phyloP scores from a whole-genome alignment of 2,329 filamentous ascomycete genomes.

The Fusarium citri region DNA sequence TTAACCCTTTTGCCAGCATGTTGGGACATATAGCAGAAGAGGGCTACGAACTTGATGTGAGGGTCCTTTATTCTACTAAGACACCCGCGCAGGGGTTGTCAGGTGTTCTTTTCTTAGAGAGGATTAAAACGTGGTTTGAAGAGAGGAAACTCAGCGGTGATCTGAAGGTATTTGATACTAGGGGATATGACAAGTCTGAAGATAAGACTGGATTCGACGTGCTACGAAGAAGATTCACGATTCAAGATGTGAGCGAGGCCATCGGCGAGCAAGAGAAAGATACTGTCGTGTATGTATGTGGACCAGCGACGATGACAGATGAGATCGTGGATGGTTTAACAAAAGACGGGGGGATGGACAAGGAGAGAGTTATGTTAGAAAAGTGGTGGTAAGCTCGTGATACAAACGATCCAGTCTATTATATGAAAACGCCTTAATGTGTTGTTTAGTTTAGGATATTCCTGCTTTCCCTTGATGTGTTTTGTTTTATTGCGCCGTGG shows the following conservation, averaged over 20 bases:
- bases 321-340: constrained; percentile 65
- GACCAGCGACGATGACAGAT: constrained; percentile 76
- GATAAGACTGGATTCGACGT: constrained; percentile 33
- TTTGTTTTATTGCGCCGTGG: constrained; percentile 42
- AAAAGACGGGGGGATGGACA: constrained; percentile 53
- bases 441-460: not conserved
- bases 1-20: constrained; percentile 85
- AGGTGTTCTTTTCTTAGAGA: constrained; percentile 64
- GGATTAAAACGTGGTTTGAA: constrained; percentile 58
- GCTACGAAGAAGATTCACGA: constrained; percentile 55
- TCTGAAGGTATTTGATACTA: constrained; percentile 62
- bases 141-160: constrained; percentile 49
- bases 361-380: constrained; percentile 65
- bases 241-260: constrained; percentile 56
- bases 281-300: constrained; percentile 73
- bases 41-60: constrained; percentile 56
- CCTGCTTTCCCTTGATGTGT: constrained; percentile 13
- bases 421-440: not conserved
- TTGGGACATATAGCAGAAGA: constrained; percentile 66
- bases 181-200: constrained; percentile 11
- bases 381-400: constrained; percentile 68
- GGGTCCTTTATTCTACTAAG: constrained; percentile 72
- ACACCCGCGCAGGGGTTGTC: constrained; percentile 46
- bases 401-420: not conserved
- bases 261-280: constrained; percentile 49